Evolutionary conservation across 176 grass and related monocot species (phyloP).

Genomic region (Oryza glaberrima): DNA sequence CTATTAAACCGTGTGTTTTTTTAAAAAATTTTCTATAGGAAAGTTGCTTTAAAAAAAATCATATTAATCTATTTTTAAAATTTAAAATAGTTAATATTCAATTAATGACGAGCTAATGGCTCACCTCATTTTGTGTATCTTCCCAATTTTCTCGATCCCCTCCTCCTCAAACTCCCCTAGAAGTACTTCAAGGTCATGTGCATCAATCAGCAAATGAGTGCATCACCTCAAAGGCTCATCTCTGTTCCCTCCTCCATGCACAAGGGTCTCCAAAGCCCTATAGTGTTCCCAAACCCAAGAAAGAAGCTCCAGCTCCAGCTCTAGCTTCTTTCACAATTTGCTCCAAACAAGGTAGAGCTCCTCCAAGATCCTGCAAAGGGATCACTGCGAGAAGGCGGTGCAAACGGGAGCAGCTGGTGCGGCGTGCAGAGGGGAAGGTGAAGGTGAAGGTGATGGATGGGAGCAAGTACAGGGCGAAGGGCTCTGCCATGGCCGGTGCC

Average conservation of each 20-base stretch:
- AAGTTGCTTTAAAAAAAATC: too few species aligned
- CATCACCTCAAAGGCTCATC: slow-evolving; percentile 26
- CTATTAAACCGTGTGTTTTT: too few species aligned
- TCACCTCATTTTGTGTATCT: too few species aligned
- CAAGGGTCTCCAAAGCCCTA: slow-evolving; percentile 30
- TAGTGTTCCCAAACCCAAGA: slow-evolving; percentile 27
- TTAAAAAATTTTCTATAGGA: too few species aligned
- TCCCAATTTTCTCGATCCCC: too few species aligned
- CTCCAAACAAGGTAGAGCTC: slow-evolving; percentile 8
- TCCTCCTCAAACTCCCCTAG: not conserved
- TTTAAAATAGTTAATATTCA: too few species aligned
- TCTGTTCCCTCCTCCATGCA: slow-evolving; percentile 25
- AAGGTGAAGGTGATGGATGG: slow-evolving; percentile 41
- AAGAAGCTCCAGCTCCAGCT: not conserved
- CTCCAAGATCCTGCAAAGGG: slow-evolving; percentile 24
- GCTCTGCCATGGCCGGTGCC: slow-evolving; percentile 7
- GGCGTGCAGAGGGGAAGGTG: not conserved
- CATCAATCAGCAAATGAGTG: slow-evolving; percentile 20
- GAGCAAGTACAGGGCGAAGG: slow-evolving; percentile 57
- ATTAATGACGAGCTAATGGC: too few species aligned
- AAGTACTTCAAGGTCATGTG: slow-evolving; percentile 29
- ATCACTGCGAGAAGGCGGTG: not conserved
- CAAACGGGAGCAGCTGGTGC: not conserved
- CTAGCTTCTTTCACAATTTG: not conserved
- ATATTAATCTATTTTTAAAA: too few species aligned